phyloP scores from a whole-genome alignment of 1,139 yeast species.

The Candida frijolesensis region DNA sequence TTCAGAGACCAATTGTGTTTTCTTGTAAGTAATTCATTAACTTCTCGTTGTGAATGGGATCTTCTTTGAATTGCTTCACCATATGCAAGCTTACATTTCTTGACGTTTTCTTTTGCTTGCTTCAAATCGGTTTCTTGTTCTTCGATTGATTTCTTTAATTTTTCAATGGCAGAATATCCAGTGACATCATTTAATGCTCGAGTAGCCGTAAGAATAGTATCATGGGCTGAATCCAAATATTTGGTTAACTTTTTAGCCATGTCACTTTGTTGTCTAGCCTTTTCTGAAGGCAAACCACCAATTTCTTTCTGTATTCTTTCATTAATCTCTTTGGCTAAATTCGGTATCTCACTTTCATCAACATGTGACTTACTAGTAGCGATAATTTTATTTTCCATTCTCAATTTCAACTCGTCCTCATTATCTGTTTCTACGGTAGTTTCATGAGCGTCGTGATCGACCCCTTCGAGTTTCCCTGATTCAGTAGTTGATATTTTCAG shows the following conservation, averaged over 20 bases:
- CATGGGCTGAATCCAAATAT: slow-evolving; percentile 65
- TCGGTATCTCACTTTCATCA: slow-evolving; percentile 13
- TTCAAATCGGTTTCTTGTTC: slow-evolving; percentile 50
- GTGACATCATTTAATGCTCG: slow-evolving; percentile 85
- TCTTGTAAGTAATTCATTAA: slow-evolving; percentile 84
- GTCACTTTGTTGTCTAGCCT: slow-evolving; percentile 23
- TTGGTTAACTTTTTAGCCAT: slow-evolving; percentile 42
- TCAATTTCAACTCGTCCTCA: slow-evolving; percentile 7
- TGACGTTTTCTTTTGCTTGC: slow-evolving; percentile 51
- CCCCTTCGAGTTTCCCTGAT: slow-evolving; percentile 11
- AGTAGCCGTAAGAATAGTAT: slow-evolving; percentile 69
- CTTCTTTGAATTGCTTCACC: slow-evolving; percentile 65
- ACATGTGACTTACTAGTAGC: slow-evolving; percentile 14
- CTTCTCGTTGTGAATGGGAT: slow-evolving; percentile 76
- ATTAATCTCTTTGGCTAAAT: slow-evolving; percentile 18
- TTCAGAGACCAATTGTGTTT: slow-evolving; percentile 77
- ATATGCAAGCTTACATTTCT: slow-evolving; percentile 54
- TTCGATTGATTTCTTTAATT: slow-evolving; percentile 64
- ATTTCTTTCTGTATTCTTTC: slow-evolving; percentile 25
- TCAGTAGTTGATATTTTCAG: slow-evolving; percentile 9
- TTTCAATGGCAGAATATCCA: slow-evolving; percentile 84
- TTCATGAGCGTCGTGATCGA: slow-evolving; percentile 8
- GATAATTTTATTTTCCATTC: slow-evolving; percentile 14
- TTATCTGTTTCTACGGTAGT: slow-evolving; percentile 4
- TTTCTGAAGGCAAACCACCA: slow-evolving; percentile 34